Base-by-base conservation (phyloP, 2,329 filamentous ascomycete species). In the Hypocreales sp. region DNA sequence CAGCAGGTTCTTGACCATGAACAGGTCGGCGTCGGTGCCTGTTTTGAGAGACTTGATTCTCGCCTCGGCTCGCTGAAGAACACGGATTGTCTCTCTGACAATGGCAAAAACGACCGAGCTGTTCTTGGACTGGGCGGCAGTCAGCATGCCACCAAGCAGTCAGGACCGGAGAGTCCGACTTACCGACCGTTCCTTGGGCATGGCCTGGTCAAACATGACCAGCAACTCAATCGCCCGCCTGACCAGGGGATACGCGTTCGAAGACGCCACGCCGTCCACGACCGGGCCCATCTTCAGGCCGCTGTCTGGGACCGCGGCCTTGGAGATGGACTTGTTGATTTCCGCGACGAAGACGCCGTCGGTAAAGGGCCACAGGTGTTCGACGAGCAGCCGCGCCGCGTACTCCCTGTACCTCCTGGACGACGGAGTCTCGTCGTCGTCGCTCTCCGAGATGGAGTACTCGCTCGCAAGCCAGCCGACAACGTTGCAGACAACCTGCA, bases 1-100 rank as follows among this genome's bases (percentile, higher is more conserved):
- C 26, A 98, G 76, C 2, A 98, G 67, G 47, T 98, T 93, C 41
- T 87, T 90, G 41, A 98, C 77, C 44, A 94, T 75, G 53, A 98
- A 98, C 5, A 98, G 66, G 39, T 93, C 80, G 0, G 79, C 70
- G 46, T 95, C 84, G 6, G 76, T 47, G 14, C 66, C 61, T 30
- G 52, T 45, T 37, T 61, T 64, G 35, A 70, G 72, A 20, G 66
- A 66, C 30, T 72, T 67, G 39, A 92, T 77, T 33, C 70, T 69
- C 5, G 65, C 58, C 38, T 84, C 79, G 16, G 83, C 87, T 27
- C 74, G 67, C 36, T 84, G 71, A 12, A 98, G 67, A 4, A 86
- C 84, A 27, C 77, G 58, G 1, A 86, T 94, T 2, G 86, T 90
- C 51, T 92, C 82, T 42, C 87, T 79, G 15, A 98, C 82, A 37